Evolutionary conservation across 2,329 filamentous ascomycete genomes (phyloP).

Genomic region (Verticillium longisporum): DNA sequence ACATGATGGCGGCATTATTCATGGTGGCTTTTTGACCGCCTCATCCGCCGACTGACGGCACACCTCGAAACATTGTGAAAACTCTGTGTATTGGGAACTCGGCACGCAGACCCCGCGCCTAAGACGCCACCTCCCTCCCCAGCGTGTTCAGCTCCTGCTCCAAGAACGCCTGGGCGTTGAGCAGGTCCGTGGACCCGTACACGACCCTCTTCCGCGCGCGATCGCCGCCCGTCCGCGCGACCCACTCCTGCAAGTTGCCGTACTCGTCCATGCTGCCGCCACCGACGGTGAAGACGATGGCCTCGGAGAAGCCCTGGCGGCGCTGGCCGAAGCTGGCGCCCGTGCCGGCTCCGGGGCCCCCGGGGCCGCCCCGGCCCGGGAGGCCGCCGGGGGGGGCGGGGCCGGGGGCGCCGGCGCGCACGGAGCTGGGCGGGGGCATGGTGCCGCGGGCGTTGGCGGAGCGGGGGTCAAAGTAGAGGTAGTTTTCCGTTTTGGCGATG

Average conservation of each 20-base stretch:
- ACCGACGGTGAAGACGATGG: slow-evolving; percentile 89
- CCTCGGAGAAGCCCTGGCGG: slow-evolving; percentile 81
- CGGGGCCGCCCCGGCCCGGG: slow-evolving; percentile 30
- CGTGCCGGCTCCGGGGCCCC: slow-evolving; percentile 52
- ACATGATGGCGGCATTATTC: too few relatives aligned
- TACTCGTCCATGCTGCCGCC: slow-evolving; percentile 99
- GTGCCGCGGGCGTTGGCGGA: slow-evolving; percentile 89
- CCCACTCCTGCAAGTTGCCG: slow-evolving; percentile 95
- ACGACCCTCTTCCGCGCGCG: slow-evolving; percentile 73
- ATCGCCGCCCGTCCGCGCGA: slow-evolving; percentile 64
- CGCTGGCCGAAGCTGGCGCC: slow-evolving; percentile 85
- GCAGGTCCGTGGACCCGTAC: slow-evolving; percentile 85
- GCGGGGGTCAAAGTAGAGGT: slow-evolving; percentile 93
- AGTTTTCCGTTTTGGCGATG: slow-evolving; percentile 92
- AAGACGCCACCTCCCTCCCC: slow-evolving; percentile 46
- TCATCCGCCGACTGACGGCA: too few relatives aligned
- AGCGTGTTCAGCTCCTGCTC: slow-evolving; percentile 56
- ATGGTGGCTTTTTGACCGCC: too few relatives aligned
- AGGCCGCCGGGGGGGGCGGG: slow-evolving; percentile 39
- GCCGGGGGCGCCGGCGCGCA: slow-evolving; percentile 36
- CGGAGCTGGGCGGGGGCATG: slow-evolving; percentile 71
- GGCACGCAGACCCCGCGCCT: background rate
- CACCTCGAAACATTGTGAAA: background rate
- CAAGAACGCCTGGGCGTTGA: slow-evolving; percentile 63
- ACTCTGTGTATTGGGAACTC: background rate